Base-by-base conservation (phyloP, 805 yeast species). In the Lachancea sp. region DNA sequence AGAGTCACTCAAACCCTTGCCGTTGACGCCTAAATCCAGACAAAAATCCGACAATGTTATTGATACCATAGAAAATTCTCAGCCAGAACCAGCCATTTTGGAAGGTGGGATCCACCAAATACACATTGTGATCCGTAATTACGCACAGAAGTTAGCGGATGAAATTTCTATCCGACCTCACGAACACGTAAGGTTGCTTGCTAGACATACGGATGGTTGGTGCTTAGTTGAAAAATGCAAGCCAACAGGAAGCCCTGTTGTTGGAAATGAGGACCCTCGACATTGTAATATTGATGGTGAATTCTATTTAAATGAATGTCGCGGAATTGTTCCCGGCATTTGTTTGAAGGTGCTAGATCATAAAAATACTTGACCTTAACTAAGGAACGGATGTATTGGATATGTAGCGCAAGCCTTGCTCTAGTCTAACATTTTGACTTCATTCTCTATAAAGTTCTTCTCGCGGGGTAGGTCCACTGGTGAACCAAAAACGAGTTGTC, bases 401-500 rank as follows among this genome's bases (percentile, higher is more conserved):
- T 6, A n/a, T 6, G 29, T 5, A 18, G 4, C 24, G 4, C 24
- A 19, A 5, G 12, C 12, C 24, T 17, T 4, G n/a, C 18, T 26
- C 24, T 37, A 37, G 22, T 50, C 48, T 41, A 60, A 56, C 25
- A 67, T 56, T 46, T 67, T 58, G 46, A 71, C 72, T 46, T 63
- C 63, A 55, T 65, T 64, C 18, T 70, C 72, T 24, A 62, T 58
- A 54, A 63, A 72, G 9, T 58, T 35, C 62, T 74, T 74, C 40
- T 60, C 69, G 31, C 49, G 55, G 9, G 72, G 55, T 15, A 48
- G 52, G 34, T 55, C 65, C 26, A 50, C 60, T 49, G 71, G 70
- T 13, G 63, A 47, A 56, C 78, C 78, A 45, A 74, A 74, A 29
- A 68, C 73, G 49, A 74, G 62, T 60, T 74, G 77, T 29, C 75